Evolutionary conservation across 2,329 filamentous ascomycete species (phyloP).

Genomic region (Penicillium sp.): DNA sequence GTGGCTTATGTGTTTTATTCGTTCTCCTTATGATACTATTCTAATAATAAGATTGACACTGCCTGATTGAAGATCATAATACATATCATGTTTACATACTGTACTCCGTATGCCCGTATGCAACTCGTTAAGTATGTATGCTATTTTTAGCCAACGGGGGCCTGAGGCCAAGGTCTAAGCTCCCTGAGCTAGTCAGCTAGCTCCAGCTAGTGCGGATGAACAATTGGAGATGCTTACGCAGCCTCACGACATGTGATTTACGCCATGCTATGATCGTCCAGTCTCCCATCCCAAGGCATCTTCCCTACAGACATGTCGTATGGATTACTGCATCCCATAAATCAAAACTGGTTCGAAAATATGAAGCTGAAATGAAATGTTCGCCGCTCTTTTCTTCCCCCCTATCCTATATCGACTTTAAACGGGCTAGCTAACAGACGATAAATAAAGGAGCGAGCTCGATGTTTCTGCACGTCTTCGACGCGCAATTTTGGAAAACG

Average conservation of each 20-base stretch:
- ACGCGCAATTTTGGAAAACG: constrained; percentile 73
- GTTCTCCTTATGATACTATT: not conserved
- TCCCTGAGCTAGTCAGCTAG: too few relatives aligned
- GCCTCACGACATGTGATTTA: constrained; percentile 6
- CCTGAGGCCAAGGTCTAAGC: not conserved
- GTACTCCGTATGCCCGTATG: too few relatives aligned
- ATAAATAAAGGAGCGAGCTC: constrained; percentile 20
- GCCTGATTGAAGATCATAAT: not conserved
- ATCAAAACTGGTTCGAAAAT: not conserved
- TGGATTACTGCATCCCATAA: too few relatives aligned
- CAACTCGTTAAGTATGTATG: too few relatives aligned
- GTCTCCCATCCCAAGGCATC: not conserved
- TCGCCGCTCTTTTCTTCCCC: not conserved
- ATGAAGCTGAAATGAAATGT: constrained; percentile 16
- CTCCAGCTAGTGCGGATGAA: not conserved
- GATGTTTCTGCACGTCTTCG: constrained; percentile 67
- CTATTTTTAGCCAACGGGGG: too few relatives aligned
- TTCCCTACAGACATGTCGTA: not conserved
- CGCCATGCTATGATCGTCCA: not conserved
- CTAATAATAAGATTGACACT: not conserved
- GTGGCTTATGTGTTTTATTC: not conserved
- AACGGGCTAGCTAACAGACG: not conserved
- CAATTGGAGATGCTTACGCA: not conserved
- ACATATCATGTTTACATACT: too few relatives aligned
- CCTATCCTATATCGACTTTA: not conserved